Evolutionary conservation across 352 stramenopile species (phyloP).

Genomic region (Pythium brassicae): DNA sequence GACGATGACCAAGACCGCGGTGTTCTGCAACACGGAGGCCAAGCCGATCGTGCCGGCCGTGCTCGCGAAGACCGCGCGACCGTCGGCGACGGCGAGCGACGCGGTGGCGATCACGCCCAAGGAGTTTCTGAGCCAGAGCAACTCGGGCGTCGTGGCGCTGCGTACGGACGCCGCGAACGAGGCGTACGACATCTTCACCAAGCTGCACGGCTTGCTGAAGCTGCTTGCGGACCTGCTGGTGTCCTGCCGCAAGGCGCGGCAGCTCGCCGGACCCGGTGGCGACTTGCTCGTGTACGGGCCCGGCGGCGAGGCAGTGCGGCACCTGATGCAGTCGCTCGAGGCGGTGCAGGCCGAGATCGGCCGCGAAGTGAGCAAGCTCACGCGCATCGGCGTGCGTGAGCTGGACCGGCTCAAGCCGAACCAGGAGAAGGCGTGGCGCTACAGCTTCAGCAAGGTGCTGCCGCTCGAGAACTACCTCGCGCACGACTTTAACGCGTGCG

Average conservation of each 20-base stretch:
- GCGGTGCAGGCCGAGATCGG: constrained; percentile 74
- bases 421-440: constrained; percentile 80
- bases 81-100: constrained; percentile 30
- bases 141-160: constrained; percentile 68
- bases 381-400: constrained; percentile 74
- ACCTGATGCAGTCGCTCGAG: constrained; percentile 79
- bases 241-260: constrained; percentile 76
- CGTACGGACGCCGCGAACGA: constrained; percentile 48
- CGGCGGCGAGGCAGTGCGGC: constrained; percentile 74
- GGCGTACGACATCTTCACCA: constrained; percentile 71
- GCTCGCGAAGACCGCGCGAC: constrained; percentile 28
- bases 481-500: constrained; percentile 78
- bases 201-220: constrained; percentile 76
- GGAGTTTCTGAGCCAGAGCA: constrained; percentile 66
- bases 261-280: constrained; percentile 71
- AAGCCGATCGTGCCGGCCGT: constrained; percentile 62
- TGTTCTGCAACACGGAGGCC: constrained; percentile 68
- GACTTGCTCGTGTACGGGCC: constrained; percentile 84
- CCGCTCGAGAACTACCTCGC: constrained; percentile 79
- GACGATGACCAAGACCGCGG: constrained; percentile 59
- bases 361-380: constrained; percentile 74
- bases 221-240: constrained; percentile 78
- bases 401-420: constrained; percentile 84
- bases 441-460: constrained; percentile 83
- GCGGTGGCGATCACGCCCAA: constrained; percentile 43